Conservation (phyloP, 2,329 filamentous ascomycete species). For the Botrytis aclada region DNA sequence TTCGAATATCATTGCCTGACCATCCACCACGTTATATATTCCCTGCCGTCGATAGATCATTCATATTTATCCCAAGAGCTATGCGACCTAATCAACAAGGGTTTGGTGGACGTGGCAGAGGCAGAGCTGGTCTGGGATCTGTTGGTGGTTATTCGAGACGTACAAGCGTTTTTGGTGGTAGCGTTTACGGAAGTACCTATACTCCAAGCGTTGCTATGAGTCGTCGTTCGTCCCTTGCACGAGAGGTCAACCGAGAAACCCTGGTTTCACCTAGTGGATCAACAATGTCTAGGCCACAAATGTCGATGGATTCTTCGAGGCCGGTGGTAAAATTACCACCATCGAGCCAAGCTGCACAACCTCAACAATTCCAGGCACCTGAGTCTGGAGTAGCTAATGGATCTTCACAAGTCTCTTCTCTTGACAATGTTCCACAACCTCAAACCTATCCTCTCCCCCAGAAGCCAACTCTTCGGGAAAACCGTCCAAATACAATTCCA, state of each 20-base stretch:
- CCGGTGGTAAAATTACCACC: slow-evolving; percentile 85
- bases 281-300: slow-evolving; percentile 65
- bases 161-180: slow-evolving; percentile 76
- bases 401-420: slow-evolving; percentile 27
- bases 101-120: slow-evolving; percentile 63
- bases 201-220: slow-evolving; percentile 86
- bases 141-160: slow-evolving; percentile 68
- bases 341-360: slow-evolving; percentile 32
- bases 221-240: slow-evolving; percentile 74
- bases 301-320: slow-evolving; percentile 58
- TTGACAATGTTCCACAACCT: slow-evolving; percentile 46
- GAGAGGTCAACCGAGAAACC: slow-evolving; percentile 65
- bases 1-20: slow-evolving; percentile 84
- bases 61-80: slow-evolving; percentile 95
- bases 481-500: slow-evolving; percentile 52
- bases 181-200: slow-evolving; percentile 69
- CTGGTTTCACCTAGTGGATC: slow-evolving; percentile 80
- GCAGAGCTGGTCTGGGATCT: slow-evolving; percentile 67
- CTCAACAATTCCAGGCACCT: slow-evolving; percentile 35
- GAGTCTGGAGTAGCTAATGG: slow-evolving; percentile 33
- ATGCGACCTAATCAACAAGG: slow-evolving; percentile 89
- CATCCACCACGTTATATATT: slow-evolving; percentile 83
- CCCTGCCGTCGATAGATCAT: slow-evolving; percentile 84
- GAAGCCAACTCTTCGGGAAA: slow-evolving; percentile 57
- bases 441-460: slow-evolving; percentile 58